phyloP scores from a whole-genome alignment of 441 rosid genomes.

The Populus hybrid region DNA sequence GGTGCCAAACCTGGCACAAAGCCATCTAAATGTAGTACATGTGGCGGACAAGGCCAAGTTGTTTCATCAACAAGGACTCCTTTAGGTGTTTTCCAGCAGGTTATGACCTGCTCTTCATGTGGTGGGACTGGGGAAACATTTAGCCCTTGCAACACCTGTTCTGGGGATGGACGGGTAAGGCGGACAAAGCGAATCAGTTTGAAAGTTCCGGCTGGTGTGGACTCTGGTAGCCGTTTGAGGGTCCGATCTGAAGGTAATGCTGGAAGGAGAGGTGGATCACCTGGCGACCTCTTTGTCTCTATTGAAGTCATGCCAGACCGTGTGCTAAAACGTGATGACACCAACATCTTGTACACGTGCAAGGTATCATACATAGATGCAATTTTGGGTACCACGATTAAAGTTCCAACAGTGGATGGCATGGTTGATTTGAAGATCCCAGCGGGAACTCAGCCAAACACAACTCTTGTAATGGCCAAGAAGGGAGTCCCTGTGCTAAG shows the following conservation, averaged over 20 bases:
- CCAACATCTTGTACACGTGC: slow-evolving; percentile 76
- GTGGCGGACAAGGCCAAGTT: slow-evolving; percentile 97
- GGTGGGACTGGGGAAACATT: slow-evolving; percentile 78
- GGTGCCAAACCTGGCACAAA: slow-evolving; percentile 88
- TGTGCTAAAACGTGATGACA: slow-evolving; percentile 79
- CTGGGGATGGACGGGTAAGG: slow-evolving; percentile 90
- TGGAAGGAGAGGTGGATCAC: slow-evolving; percentile 85
- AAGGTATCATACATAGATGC: slow-evolving; percentile 91
- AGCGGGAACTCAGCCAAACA: slow-evolving; percentile 88
- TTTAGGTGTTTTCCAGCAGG: slow-evolving; percentile 95
- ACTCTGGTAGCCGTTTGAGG: slow-evolving; percentile 88
- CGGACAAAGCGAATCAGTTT: slow-evolving; percentile 84
- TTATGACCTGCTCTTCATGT: slow-evolving; percentile 81
- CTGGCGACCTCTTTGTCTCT: slow-evolving; percentile 85
- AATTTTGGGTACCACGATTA: slow-evolving; percentile 76
- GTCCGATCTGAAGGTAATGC: slow-evolving; percentile 93
- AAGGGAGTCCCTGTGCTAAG: slow-evolving; percentile 87
- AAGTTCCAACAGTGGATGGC: slow-evolving; percentile 93
- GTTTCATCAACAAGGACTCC: slow-evolving; percentile 91
- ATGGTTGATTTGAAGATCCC: slow-evolving; percentile 92
- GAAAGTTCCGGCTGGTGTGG: slow-evolving; percentile 94
- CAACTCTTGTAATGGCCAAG: slow-evolving; percentile 88
- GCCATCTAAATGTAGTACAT: slow-evolving; percentile 73
- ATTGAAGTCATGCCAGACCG: slow-evolving; percentile 87
- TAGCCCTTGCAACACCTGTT: slow-evolving; percentile 76